Base-by-base conservation (phyloP, 2,329 filamentous ascomycete genomes). In the Ciborinia camelliae region DNA sequence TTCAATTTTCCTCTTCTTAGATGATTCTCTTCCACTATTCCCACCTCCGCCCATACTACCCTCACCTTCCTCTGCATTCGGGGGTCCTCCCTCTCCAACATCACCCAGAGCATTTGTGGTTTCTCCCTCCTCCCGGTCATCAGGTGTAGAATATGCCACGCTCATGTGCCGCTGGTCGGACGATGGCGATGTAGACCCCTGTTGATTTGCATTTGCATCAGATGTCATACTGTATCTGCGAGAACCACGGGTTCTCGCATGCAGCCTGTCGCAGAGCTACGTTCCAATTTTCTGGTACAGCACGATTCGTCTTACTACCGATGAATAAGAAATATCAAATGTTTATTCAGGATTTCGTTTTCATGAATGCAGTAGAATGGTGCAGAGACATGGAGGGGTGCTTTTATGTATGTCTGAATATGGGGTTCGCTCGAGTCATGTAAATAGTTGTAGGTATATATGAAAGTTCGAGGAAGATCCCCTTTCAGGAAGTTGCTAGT, bases 161-260 rank as follows among this genome's bases (percentile, higher is more conserved):
- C 55, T 59, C 55, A 47, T 23, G 32, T 26, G 55, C 30, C 41
- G 55, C 55, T 47, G 41, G n/a, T 47, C 30, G n/a, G 55, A 26
- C 30, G 30, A 35, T 26, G 55, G 41, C 20, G 55, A 26, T 59
- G 55, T 35, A 35, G 39, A 63, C 28, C 51, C 61, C 51, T 57
- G 61, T 20, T 45, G 39, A 45, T 50, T 57, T 63, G 61, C 30
- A 57, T 63, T 47, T 48, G 30, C 39, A 57, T 57, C 61, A 63
- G 66, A 50, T 66, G 66, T 55, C 69, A 71, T 71, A 37, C 51
- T 63, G 61, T 35, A 63, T 62, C 64, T 71, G 68, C 69, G 67
- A 69, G 64, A 58, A 65, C 67, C 69, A 54, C 58, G 50, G 55
- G 62, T 57, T 48, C 65, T 67, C 66, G 65, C 65, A 68, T 68